Evolutionary conservation across 441 rosid species (phyloP), one percentile per base, ranked within the genome.

Genomic region (Corymbia calophylla): DNA sequence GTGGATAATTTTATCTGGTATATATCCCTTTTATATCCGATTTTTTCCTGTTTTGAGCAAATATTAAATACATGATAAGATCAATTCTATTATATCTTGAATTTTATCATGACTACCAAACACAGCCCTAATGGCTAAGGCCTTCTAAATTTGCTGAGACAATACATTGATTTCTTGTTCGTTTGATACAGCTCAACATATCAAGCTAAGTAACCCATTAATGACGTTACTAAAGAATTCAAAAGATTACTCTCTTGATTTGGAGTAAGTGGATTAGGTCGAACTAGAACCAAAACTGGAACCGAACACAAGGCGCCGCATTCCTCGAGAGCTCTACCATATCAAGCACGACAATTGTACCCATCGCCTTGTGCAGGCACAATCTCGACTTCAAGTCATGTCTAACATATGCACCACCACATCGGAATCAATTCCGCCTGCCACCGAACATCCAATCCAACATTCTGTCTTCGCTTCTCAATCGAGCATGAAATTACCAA

Each of bases 381-480:
- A 0, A 64, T 0, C 8, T 7, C 35, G 1, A 1, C 70, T 29
- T 29, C 17, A 3, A 13, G 32, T 29, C 3, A 2, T 64, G 19
- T 31, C 73, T 64, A 64, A 16, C 3, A 4, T 0, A 31, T 15
- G 35, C 21, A 64, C 15, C 39, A 64, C n/a, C 19, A 2, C 5
- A 1, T n/a, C 8, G 10, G 1, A 64, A 73, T 35, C 12, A 39
- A 23, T 73, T 6, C 2, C 0, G 3, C 2, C 5, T 2, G 1
- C 27, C 27, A 0, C 25, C 21, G 8, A 11, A 17, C 16, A 1
- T 7, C 9, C 1, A 0, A 39, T 7, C 0, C 10, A 2, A 44
- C 17, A 12, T 44, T 73, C 2, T 0, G 1, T 8, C 14, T 44
- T 23, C 0, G 1, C 6, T 1, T 23, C 1, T 23, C 0, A 5